These are phyloP conservation scores for Dioszegia aurantiaca DNA, from an alignment of 768 basidiomycete genomes.

Conservation along the genomic window DNA sequence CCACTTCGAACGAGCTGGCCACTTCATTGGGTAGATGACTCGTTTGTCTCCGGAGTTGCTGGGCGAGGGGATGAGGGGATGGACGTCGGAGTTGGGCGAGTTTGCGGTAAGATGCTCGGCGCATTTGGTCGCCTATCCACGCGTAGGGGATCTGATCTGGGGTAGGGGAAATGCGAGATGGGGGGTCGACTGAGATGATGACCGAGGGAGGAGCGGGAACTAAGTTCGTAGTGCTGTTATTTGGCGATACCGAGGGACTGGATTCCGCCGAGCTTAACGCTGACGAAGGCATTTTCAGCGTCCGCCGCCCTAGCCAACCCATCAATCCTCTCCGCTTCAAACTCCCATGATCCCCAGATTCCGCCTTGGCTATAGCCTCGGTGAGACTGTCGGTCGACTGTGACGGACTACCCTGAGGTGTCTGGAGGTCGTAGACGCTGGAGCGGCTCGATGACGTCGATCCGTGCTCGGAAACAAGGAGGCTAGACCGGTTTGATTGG, in stretches of 20 bases:
- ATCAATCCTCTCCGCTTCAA: constrained; percentile 1
- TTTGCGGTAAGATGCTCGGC: constrained; percentile 32
- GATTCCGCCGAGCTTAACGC: constrained; percentile 2
- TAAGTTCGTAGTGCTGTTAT: constrained; percentile 2
- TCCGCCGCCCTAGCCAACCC: constrained; percentile 14
- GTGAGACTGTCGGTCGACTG: not conserved
- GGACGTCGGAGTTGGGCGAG: constrained; percentile 33
- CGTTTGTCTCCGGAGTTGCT: constrained; percentile 30
- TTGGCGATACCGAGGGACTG: constrained; percentile 4
- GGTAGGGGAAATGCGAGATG: constrained; percentile 3
- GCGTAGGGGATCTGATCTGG: constrained; percentile 4
- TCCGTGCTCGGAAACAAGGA: constrained; percentile 20
- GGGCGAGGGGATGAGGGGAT: constrained; percentile 41
- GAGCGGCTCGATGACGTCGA: constrained; percentile 22
- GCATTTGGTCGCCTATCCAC: constrained; percentile 31
- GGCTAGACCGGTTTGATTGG: constrained; percentile 30
- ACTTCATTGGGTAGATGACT: constrained; percentile 38
- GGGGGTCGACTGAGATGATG: constrained; percentile 1
- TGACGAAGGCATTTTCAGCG: constrained; percentile 8
- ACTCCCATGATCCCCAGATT: not conserved
- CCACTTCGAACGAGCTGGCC: constrained; percentile 34
- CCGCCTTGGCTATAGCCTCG: constrained; percentile 1
- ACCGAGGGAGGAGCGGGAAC: not conserved
- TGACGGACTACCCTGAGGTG: constrained; percentile 24
- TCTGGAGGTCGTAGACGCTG: constrained; percentile 29